Base-by-base conservation (phyloP, 2,329 filamentous ascomycete genomes). In the Venturia pyrina region DNA sequence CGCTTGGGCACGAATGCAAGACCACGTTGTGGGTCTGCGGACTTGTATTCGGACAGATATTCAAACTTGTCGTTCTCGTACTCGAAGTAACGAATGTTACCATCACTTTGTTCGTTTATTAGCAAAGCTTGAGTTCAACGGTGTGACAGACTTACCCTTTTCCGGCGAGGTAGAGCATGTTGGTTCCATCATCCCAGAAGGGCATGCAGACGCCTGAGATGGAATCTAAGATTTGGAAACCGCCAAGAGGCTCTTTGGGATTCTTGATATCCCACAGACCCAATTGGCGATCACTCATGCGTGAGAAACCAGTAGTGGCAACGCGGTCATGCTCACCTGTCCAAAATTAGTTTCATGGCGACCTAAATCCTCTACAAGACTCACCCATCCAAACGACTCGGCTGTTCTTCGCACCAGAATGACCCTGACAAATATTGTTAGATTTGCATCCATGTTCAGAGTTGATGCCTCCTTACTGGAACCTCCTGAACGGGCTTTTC, bases 31-130 rank as follows among this genome's bases (percentile, higher is more conserved):
- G 95, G 93, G 70, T 99, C 95, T 48, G 83, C 81, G n/a, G 95
- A 98, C 79, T 97, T 96, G 84, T 98, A 95, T 77, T 98, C 93
- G 69, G 92, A 96, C 65, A 99, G 81, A 78, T 90, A 96, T 78
- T 99, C 93, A 75, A 99, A 97, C 78, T 97, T 97, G 83, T 98
- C 93, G 79, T 98, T 96, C 75, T 96, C 90, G 74, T 96, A 96
- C 79, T 99, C 95, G 77, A 90, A 99, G 83, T 99, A 99, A 69
- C 95, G 93, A 74, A 99, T 99, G 79, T 99, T 99, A 73, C 95
- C 95, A 75, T 99, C 95, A 78, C 91, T 95, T 68, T 19, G 40
- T 41, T 50, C 13, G n/a, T 34, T 40, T 44, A 41, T 56, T 13
- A 57, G 63, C 46, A 43, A 59, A 21, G 10, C 1, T 4, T 43